Evolutionary conservation across 192 early-diverging fungal species (phyloP), one percentile per base, ranked within the genome.

Genomic region (Linnemannia exigua): DNA sequence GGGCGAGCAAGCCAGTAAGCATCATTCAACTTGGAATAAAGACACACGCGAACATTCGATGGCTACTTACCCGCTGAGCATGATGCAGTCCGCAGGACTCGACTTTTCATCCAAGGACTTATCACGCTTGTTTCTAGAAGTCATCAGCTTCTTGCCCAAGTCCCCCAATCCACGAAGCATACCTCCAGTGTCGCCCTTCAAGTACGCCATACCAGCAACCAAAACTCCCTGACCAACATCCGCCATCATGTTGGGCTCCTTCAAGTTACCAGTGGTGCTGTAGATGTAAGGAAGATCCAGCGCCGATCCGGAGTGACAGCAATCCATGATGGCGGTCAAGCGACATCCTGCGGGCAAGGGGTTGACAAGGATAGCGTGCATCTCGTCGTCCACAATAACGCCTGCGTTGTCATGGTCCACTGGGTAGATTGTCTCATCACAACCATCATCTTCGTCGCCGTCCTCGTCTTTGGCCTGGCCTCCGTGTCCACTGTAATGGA

Each of bases 401-500:
- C 95, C 95, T 41, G 89, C 89, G 1, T 79, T 70, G 51, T 89
- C 50, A 68, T 87, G 87, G 72, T 93, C 92, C 3, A 89, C 61
- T 35, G 95, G 96, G 44, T 94, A 93, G 74, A 97, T 95, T 0
- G 95, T 93, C 79, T 97, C 96, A 84, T 97, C 96, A 76, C 82
- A 92, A 33, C 93, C 94, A 82, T 96, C 95, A 73, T 95, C 92
- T 72, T 96, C 96, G 84, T 96, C 95, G 67, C 94, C 94, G 35
- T 90, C 82, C n/a, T 74, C 54, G 87, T 94, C 93, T 33, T 75
- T 69, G 8, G 83, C 80, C 51, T 92, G 92, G 12, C 90, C 92
- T 44, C 96, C 96, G 87, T 97, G 96, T 47, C 95, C 95, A 81
- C 93, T 94, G 85, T 90, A 96, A 82, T 96, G 95, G 84, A 95